A percentile compares a stretch with the other conserved stretches of the same genome.
Conservation (phyloP, 306 rosid genomes). For the Rosa chinensis region DNA sequence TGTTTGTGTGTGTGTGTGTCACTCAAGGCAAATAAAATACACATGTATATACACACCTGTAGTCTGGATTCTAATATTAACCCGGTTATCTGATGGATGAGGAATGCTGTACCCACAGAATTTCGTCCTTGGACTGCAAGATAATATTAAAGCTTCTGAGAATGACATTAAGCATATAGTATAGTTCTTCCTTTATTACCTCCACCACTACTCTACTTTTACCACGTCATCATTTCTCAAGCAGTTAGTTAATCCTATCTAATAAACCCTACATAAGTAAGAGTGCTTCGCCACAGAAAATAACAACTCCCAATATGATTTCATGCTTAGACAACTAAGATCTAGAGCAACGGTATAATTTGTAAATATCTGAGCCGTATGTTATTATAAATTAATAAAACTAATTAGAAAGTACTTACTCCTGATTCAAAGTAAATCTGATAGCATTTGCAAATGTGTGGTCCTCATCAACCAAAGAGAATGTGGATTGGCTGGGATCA, state of each 20-base stretch:
- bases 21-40: background rate
- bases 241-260: background rate
- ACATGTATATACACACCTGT: slow-evolving; percentile 42
- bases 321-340: slow-evolving; percentile 3
- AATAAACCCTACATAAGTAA: background rate
- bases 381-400: background rate
- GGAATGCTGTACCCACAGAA: slow-evolving; percentile 89
- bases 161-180: slow-evolving; percentile 6
- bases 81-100: slow-evolving; percentile 83
- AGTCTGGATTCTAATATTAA: slow-evolving; percentile 76
- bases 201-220: background rate
- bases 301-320: background rate
- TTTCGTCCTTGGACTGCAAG: slow-evolving; percentile 66
- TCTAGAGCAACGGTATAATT: background rate
- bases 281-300: background rate
- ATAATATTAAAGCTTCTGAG: slow-evolving; percentile 18
- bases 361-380: background rate
- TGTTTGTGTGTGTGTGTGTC: background rate
- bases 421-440: slow-evolving; percentile 73
- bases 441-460: slow-evolving; percentile 73
- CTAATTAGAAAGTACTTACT: slow-evolving; percentile 41
- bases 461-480: slow-evolving; percentile 68
- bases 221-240: background rate
- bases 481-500: slow-evolving; percentile 61
- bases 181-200: background rate